phyloP scores from a whole-genome alignment of 2,329 filamentous ascomycete species.

The Zopfia rhizophila region DNA sequence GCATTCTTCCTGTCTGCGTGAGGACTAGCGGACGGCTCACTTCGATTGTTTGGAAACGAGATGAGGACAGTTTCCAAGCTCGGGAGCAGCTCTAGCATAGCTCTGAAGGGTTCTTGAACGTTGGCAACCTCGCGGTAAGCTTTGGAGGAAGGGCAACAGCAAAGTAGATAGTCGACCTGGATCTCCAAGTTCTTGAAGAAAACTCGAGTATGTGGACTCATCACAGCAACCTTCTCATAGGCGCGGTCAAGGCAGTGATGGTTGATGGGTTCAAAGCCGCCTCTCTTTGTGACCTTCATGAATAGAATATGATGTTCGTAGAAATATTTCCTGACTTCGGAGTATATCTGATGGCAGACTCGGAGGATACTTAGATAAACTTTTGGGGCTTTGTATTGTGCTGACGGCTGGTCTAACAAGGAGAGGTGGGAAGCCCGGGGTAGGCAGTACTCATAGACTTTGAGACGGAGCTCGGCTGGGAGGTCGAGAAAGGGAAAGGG shows the following conservation, averaged over 20 bases:
- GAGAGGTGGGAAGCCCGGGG: no score
- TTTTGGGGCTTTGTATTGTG: constrained; percentile 9
- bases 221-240: constrained; percentile 17
- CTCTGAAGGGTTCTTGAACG: background rate
- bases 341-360: constrained; percentile 25
- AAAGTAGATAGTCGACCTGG: constrained; percentile 17
- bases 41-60: background rate
- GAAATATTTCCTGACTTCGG: constrained; percentile 28
- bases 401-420: constrained; percentile 2
- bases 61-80: background rate
- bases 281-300: constrained; percentile 16
- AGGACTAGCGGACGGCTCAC: background rate
- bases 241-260: constrained; percentile 7
- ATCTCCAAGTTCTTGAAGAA: constrained; percentile 27
- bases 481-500: constrained; percentile 35
- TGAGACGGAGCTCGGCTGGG: constrained; percentile 36
- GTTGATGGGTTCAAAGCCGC: constrained; percentile 1
- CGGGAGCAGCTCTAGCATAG: constrained; percentile 1
- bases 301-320: constrained; percentile 26
- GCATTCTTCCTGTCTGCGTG: background rate
- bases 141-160: no score
- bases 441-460: constrained; percentile 29
- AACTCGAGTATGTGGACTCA: constrained; percentile 14
- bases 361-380: constrained; percentile 28
- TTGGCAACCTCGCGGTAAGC: no score